These are phyloP conservation scores for Candida corydali DNA, from an alignment of 805 yeast genomes.

Conservation along the genomic window DNA sequence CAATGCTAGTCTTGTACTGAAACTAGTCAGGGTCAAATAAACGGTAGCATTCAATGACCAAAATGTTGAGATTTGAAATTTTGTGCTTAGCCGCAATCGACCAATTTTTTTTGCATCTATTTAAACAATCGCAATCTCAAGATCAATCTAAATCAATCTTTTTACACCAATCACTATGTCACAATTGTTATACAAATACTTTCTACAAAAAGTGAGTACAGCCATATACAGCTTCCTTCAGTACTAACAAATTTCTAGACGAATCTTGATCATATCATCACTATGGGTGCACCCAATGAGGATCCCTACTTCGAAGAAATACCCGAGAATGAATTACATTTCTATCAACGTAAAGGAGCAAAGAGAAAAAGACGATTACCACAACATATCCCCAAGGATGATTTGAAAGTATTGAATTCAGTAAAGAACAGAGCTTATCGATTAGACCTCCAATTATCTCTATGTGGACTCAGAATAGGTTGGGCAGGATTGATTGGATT, in stretches of 20 bases:
- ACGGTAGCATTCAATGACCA: too few species aligned
- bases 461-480: slow-evolving; percentile 38
- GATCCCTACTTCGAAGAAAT: slow-evolving; percentile 41
- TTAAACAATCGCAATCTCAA: too few species aligned
- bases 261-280: slow-evolving; percentile 17
- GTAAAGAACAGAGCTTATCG: slow-evolving; percentile 36
- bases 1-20: too few species aligned
- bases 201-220: slow-evolving; percentile 36
- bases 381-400: slow-evolving; percentile 28
- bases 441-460: slow-evolving; percentile 34
- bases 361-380: slow-evolving; percentile 36
- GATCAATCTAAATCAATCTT: too few species aligned
- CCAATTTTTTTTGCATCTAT: too few species aligned
- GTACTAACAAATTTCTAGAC: slow-evolving; percentile 10
- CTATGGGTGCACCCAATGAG: slow-evolving; percentile 23
- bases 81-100: too few species aligned
- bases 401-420: slow-evolving; percentile 29
- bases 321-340: slow-evolving; percentile 37
- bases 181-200: slow-evolving; percentile 27
- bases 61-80: too few species aligned
- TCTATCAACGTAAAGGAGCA: slow-evolving; percentile 39
- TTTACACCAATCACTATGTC: too few species aligned
- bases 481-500: slow-evolving; percentile 42
- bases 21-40: too few species aligned
- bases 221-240: not conserved